phyloP scores from a whole-genome alignment of 805 yeast species.

The Metschnikowia colocasiae region DNA sequence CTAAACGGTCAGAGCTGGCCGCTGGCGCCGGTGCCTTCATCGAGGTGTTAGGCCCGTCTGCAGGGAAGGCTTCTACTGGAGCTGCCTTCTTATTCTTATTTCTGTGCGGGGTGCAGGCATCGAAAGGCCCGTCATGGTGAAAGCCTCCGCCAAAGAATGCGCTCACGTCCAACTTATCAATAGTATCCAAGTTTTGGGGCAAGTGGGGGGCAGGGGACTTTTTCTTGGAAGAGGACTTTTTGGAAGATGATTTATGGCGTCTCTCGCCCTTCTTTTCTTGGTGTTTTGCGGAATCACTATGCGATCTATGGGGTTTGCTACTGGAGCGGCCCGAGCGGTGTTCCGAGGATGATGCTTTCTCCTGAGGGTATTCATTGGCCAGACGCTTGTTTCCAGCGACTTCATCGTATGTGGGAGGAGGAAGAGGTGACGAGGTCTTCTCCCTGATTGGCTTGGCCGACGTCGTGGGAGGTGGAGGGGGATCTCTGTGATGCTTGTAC shows the following conservation, averaged over 20 bases:
- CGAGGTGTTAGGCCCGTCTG: conserved; percentile 88
- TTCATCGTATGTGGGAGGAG: conserved; percentile 70
- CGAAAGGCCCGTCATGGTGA: conserved; percentile 99
- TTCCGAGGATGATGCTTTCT: conserved; percentile 31
- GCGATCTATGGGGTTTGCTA: conserved; percentile 20
- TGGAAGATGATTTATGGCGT: conserved; percentile 17
- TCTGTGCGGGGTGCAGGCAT: conserved; percentile 96
- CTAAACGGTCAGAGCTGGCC: conserved; percentile 49
- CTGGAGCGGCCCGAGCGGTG: conserved; percentile 17
- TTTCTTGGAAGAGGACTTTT: conserved; percentile 37
- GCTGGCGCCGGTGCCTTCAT: conserved; percentile 64
- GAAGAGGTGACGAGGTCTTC: conserved; percentile 28
- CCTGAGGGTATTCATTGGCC: conserved; percentile 50
- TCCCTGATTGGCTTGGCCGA: conserved; percentile 9
- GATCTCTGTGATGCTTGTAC: conserved; percentile 34
- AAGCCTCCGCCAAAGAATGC: conserved; percentile 91
- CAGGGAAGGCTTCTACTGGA: conserved; percentile 94
- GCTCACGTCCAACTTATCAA: conserved; percentile 93
- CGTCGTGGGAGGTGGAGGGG: conserved; percentile 30
- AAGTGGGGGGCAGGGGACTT: conserved; percentile 44
- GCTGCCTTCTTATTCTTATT: conserved; percentile 73
- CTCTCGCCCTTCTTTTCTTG: conserved; percentile 13
- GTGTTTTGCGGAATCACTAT: conserved; percentile 18
- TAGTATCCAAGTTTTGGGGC: conserved; percentile 82
- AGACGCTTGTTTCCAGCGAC: conserved; percentile 51